Evolutionary conservation across 371 early-diverging fungal species (phyloP), one percentile per base, ranked within the genome.

Genomic region (Blyttiomyces sp.): DNA sequence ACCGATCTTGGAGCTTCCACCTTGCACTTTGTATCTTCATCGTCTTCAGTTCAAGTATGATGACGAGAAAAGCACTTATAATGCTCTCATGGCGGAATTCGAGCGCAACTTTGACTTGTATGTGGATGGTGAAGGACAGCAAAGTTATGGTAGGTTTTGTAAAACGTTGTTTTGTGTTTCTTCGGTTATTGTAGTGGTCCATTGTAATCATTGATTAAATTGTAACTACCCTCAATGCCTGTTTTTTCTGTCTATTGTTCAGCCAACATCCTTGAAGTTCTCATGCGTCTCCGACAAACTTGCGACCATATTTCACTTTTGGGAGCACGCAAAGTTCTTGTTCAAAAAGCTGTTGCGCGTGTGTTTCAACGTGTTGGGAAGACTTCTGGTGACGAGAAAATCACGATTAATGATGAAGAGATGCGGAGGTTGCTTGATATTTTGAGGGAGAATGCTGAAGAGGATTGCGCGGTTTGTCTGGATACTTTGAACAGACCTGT

Each of bases 391-490:
- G 59, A 59, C 39, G 51, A 49, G 17, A 32, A 31, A 19, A n/a
- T n/a, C n/a, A n/a, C n/a, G n/a, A n/a, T n/a, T n/a, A n/a, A n/a
- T n/a, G n/a, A n/a, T n/a, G n/a, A n/a, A n/a, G n/a, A n/a, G n/a
- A 27, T 59, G n/a, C 49, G 32, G 42, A 26, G 39, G 4, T 43
- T 59, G 23, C 51, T 59, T 19, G 35, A 9, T 24, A 42, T 59
- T 24, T 36, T 59, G 28, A 33, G 59, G 3, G 59, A 59, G 19
- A 51, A 50, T 24, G 3, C 43, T 30, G 50, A 33, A 33, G 59
- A 59, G 21, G 59, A 59, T n/a, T 59, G 59, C 31, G 59, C 59
- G n/a, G 59, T 59, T 17, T 59, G 59, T 31, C 28, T 59, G 2
- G 59, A 59, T 28, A 33, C 59, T 7, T 35, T 59, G 51, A 50